phyloP scores from a whole-genome alignment of 2,329 filamentous ascomycete genomes.

The Curvularia hawaiiensis region DNA sequence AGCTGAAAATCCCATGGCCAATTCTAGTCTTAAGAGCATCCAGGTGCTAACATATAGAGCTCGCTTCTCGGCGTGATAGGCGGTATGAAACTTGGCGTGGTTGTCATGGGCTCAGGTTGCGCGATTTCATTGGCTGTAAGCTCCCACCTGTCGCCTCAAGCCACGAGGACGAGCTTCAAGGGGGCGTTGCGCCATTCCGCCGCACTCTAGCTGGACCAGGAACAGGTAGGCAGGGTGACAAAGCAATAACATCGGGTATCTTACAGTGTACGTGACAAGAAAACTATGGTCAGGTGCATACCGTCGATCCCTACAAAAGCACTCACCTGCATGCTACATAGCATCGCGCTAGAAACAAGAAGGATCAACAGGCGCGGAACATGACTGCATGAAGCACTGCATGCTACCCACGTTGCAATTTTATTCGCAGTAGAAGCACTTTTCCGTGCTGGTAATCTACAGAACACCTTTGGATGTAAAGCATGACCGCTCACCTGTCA shows the following conservation, averaged over 20 bases:
- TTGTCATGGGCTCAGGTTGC: not conserved
- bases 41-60: not conserved
- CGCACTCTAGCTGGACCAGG: not conserved
- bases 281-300: not conserved
- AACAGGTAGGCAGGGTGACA: not conserved
- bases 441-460: not conserved
- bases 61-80: not conserved
- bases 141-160: not conserved
- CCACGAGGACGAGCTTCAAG: not conserved
- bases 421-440: conserved; percentile 2
- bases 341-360: not conserved
- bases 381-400: not conserved
- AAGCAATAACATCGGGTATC: not conserved
- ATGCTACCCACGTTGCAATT: conserved; percentile 3
- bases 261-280: not conserved
- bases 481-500: conserved; percentile 31
- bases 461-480: not conserved
- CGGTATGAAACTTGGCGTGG: conserved; percentile 10
- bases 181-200: not conserved
- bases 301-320: not conserved
- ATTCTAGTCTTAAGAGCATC: conserved; percentile 5
- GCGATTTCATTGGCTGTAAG: not conserved
- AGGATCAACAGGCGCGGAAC: not conserved
- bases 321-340: not conserved
- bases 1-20: conserved; percentile 10